phyloP scores from a whole-genome alignment of 306 rosid genomes.

The Begonia fuchsioides region DNA sequence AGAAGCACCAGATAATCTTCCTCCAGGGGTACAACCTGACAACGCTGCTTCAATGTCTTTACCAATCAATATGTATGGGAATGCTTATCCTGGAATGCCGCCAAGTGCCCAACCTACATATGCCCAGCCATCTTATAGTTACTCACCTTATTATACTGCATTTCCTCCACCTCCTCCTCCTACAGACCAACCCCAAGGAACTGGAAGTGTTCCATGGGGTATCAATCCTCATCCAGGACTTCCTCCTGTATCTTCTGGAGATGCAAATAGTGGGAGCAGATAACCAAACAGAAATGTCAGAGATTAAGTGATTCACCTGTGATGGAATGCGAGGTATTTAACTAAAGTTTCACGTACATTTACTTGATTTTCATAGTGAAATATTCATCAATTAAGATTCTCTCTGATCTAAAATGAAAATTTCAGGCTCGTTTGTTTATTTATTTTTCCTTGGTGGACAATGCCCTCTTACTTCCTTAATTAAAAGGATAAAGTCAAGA shows the following conservation, averaged over 20 bases:
- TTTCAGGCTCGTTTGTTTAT: no score
- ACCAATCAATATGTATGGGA: slow-evolving; percentile 44
- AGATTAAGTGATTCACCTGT: slow-evolving; percentile 58
- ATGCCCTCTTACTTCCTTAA: no score
- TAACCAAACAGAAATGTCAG: slow-evolving; percentile 93
- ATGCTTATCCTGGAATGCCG: slow-evolving; percentile 41
- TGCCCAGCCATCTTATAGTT: slow-evolving; percentile 63
- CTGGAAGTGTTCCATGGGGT: slow-evolving; percentile 62
- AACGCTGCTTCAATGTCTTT: slow-evolving; percentile 38
- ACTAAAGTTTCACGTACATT: no score
- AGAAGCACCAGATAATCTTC: slow-evolving; percentile 67
- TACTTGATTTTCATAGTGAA: no score
- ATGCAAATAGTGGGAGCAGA: slow-evolving; percentile 56
- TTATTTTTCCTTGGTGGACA: no score
- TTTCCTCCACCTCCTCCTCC: slow-evolving; percentile 55
- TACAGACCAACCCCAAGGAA: slow-evolving; percentile 45
- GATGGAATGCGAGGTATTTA: slow-evolving; percentile 24
- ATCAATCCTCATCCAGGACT: slow-evolving; percentile 40
- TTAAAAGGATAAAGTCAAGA: no score
- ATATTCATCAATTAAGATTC: no score
- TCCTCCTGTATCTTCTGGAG: slow-evolving; percentile 42
- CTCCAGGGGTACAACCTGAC: slow-evolving; percentile 87
- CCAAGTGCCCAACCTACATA: slow-evolving; percentile 49
- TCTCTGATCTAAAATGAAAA: no score
- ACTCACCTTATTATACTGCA: slow-evolving; percentile 60